Evolutionary conservation across 2,329 filamentous ascomycete genomes (phyloP).

Genomic region (Ophiocordyceps camponoti-saundersi): DNA sequence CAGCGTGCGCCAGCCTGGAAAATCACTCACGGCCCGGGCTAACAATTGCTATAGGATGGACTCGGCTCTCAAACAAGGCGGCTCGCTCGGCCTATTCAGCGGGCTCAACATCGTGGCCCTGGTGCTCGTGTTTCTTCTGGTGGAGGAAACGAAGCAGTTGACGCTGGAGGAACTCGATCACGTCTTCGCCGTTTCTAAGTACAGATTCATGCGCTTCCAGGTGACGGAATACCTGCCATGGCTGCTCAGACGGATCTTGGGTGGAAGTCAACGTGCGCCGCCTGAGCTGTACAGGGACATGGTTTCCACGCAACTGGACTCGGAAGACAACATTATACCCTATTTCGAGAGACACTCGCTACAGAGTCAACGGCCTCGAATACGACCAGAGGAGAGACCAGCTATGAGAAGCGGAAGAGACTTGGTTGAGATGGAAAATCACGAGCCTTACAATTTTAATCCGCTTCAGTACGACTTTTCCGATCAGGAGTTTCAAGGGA

Average conservation of each 20-base stretch:
- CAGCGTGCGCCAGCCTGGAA: slow-evolving; percentile 5
- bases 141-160: slow-evolving; percentile 23
- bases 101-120: slow-evolving; percentile 28
- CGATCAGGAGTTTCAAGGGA: not conserved
- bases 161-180: slow-evolving; percentile 22
- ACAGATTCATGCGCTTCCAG: slow-evolving; percentile 20
- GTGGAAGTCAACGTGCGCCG: slow-evolving; percentile 6
- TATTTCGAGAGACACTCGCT: not conserved
- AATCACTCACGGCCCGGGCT: not conserved
- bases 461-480: not conserved
- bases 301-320: slow-evolving; percentile 9
- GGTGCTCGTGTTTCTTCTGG: slow-evolving; percentile 24
- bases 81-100: slow-evolving; percentile 26
- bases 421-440: not conserved
- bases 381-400: not conserved
- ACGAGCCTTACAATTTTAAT: not conserved
- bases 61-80: slow-evolving; percentile 10
- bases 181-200: slow-evolving; percentile 20
- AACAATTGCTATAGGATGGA: slow-evolving; percentile 6
- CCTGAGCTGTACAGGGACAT: slow-evolving; percentile 17
- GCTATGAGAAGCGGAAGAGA: not conserved
- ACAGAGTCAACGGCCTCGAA: not conserved
- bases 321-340: not conserved
- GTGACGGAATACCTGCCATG: slow-evolving; percentile 17
- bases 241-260: slow-evolving; percentile 11